Evolutionary conservation across 176 grass and related monocot species (phyloP).

Genomic region (Phoenix dactylifera): DNA sequence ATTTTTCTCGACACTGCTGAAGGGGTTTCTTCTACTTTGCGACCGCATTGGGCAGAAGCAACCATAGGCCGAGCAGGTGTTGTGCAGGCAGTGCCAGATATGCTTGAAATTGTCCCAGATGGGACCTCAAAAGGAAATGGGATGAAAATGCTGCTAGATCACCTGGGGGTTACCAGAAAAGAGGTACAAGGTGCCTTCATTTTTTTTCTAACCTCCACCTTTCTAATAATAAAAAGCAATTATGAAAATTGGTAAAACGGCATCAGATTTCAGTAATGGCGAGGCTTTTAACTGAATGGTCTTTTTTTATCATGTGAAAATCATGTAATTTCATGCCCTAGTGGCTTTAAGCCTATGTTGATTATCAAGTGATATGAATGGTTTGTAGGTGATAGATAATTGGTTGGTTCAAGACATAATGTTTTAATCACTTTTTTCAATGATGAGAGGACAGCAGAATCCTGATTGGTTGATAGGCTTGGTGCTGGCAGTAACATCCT

Average conservation of each 20-base stretch:
- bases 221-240: background rate
- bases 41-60: slow-evolving; percentile 79
- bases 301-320: too few species aligned
- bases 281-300: background rate
- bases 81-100: slow-evolving; percentile 76
- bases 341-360: too few species aligned
- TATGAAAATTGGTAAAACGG: too few species aligned
- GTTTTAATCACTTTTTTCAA: too few species aligned
- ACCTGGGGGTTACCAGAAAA: slow-evolving; percentile 57
- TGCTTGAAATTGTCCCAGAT: slow-evolving; percentile 91
- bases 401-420: too few species aligned
- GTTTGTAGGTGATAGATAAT: too few species aligned
- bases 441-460: too few species aligned
- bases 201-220: slow-evolving; percentile 1
- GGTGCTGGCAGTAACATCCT: too few species aligned
- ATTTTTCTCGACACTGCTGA: slow-evolving; percentile 76
- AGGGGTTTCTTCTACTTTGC: slow-evolving; percentile 47
- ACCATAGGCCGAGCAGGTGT: slow-evolving; percentile 48
- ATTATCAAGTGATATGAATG: too few species aligned
- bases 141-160: slow-evolving; percentile 69
- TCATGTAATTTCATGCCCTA: too few species aligned
- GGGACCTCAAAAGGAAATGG: slow-evolving; percentile 80
- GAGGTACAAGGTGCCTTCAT: slow-evolving; percentile 43
- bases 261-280: background rate
- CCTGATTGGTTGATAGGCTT: too few species aligned